These are phyloP conservation scores for Trametes hirsuta DNA, from an alignment of 1,284 basidiomycete genomes.

Conservation along the genomic window DNA sequence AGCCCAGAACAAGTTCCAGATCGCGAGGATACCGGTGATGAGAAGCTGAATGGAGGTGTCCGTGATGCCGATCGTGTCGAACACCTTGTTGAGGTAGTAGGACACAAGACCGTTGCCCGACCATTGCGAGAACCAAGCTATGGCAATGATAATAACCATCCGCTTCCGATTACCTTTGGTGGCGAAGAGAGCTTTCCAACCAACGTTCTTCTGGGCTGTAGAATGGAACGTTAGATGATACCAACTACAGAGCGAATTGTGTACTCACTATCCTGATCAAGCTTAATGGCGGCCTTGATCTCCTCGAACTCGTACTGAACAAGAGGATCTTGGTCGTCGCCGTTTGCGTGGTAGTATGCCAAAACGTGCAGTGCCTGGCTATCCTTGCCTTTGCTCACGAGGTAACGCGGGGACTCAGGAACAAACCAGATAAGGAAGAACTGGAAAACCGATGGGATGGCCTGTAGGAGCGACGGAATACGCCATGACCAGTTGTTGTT, in stretches of 20 bases:
- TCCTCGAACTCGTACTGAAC: conserved; percentile 76
- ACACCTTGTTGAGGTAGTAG: conserved; percentile 75
- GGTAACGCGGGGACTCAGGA: conserved; percentile 76
- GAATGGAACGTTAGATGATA: neutral
- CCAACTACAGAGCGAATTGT: neutral
- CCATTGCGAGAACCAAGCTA: conserved; percentile 78
- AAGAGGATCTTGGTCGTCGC: conserved; percentile 69
- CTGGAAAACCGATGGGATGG: conserved; percentile 63
- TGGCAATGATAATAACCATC: conserved; percentile 67
- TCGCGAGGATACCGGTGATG: conserved; percentile 53
- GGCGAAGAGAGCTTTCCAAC: conserved; percentile 61
- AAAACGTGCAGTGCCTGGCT: conserved; percentile 61
- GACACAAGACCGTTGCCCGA: conserved; percentile 77
- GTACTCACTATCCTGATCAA: conserved; percentile 51
- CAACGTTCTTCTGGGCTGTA: conserved; percentile 48
- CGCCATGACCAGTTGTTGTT: conserved; percentile 74
- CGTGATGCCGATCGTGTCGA: conserved; percentile 73
- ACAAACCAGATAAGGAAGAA: conserved; percentile 60
- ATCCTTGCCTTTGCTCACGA: conserved; percentile 67
- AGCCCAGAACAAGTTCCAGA: conserved; percentile 75
- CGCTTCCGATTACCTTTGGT: conserved; percentile 70
- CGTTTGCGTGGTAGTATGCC: conserved; percentile 77
- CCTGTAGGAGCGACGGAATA: conserved; percentile 71
- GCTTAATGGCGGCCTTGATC: conserved; percentile 73
- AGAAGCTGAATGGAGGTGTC: conserved; percentile 55